A percentile compares a stretch with the other conserved stretches of the same genome.
phyloP scores from a whole-genome alignment of 176 grass and related monocot species.

The Dendrocalamus sinicus region DNA sequence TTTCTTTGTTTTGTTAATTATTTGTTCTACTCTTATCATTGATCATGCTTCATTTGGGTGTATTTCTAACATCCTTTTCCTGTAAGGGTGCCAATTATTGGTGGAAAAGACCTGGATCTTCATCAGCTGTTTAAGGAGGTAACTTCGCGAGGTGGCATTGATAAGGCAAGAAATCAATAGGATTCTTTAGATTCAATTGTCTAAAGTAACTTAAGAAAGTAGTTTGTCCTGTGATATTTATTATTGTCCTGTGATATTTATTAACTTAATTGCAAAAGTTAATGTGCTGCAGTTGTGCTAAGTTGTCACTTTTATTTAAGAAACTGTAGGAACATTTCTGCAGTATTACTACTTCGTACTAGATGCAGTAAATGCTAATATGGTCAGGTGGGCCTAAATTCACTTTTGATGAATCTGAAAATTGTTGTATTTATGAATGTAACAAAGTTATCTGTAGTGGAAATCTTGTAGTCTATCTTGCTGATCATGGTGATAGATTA shows the following conservation, averaged over 20 bases:
- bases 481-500: not conserved
- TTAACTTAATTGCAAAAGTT: slow-evolving; percentile 13
- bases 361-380: slow-evolving; percentile 1
- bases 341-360: slow-evolving; percentile 8
- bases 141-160: slow-evolving; percentile 89
- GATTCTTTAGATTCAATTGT: slow-evolving; percentile 30
- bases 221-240: slow-evolving; percentile 29
- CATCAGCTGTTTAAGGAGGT: slow-evolving; percentile 90
- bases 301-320: slow-evolving; percentile 8
- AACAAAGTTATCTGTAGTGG: not conserved
- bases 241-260: slow-evolving; percentile 25
- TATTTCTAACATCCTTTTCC: slow-evolving; percentile 23
- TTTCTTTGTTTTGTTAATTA: slow-evolving; percentile 27
- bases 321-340: not conserved
- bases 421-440: not conserved
- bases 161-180: slow-evolving; percentile 64
- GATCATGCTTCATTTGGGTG: slow-evolving; percentile 9
- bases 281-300: slow-evolving; percentile 13
- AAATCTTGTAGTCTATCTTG: not conserved
- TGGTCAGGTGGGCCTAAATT: not conserved
- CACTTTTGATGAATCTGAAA: not conserved
- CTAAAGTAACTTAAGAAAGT: slow-evolving; percentile 31
- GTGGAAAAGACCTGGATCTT: slow-evolving; percentile 94
- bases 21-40: slow-evolving; percentile 15
- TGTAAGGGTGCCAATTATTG: slow-evolving; percentile 86